These are phyloP conservation scores for Phialophora verrucosa DNA, from an alignment of 2,329 filamentous ascomycete genomes.

Conservation along the genomic window DNA sequence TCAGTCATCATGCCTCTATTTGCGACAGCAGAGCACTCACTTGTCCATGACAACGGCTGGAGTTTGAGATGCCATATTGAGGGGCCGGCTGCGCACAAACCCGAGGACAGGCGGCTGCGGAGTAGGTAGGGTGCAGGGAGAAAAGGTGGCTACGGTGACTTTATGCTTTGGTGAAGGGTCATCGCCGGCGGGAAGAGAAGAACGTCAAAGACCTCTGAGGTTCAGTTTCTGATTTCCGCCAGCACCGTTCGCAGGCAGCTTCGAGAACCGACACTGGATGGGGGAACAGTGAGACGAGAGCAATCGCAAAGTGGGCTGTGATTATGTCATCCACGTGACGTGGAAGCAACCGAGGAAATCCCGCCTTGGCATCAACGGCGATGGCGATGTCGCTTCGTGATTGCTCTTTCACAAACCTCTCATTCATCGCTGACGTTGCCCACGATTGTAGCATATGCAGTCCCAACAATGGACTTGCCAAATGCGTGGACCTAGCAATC, in stretches of 20 bases:
- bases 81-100: slow-evolving; percentile 7
- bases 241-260: slow-evolving; percentile 22
- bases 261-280: slow-evolving; percentile 8
- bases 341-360: neutral
- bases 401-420: neutral
- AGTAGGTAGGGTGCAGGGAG: slow-evolving; percentile 8
- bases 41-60: slow-evolving; percentile 99
- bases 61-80: slow-evolving; percentile 90
- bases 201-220: neutral
- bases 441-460: neutral
- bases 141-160: slow-evolving; percentile 22
- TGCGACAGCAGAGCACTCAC: slow-evolving; percentile 63
- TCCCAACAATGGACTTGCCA: slow-evolving; percentile 1
- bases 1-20: slow-evolving; percentile 45
- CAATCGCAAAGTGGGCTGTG: slow-evolving; percentile 16
- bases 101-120: slow-evolving; percentile 8
- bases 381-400: neutral
- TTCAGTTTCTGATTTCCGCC: slow-evolving; percentile 4
- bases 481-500: neutral
- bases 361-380: neutral
- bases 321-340: slow-evolving; percentile 26
- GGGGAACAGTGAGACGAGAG: slow-evolving; percentile 20
- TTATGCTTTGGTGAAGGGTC: slow-evolving; percentile 15
- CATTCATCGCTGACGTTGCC: neutral
- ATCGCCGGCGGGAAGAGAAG: slow-evolving; percentile 23